A percentile compares a stretch with the other conserved stretches of the same genome.
Evolutionary conservation across 495 filamentous ascomycete species (phyloP).

Genomic region (Podospora bellae-mahoneyi): DNA sequence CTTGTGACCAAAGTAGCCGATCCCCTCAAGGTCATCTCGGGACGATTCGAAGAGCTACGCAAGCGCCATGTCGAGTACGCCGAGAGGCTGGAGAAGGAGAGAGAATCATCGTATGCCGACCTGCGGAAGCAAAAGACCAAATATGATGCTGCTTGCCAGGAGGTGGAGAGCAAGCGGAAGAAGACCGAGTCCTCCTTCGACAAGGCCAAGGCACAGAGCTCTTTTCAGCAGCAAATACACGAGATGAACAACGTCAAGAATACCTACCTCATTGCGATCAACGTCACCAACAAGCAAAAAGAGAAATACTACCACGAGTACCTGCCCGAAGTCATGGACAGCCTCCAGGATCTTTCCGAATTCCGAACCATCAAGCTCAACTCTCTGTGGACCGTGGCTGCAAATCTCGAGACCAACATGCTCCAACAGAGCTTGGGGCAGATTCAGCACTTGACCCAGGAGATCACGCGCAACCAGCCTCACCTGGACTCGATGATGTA

Average conservation of each 20-base stretch:
- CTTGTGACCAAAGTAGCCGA: slow-evolving; percentile 77
- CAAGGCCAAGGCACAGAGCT: slow-evolving; percentile 79
- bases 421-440: slow-evolving; percentile 68
- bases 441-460: slow-evolving; percentile 64
- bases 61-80: slow-evolving; percentile 90
- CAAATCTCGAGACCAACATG: slow-evolving; percentile 70
- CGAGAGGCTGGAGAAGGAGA: slow-evolving; percentile 80
- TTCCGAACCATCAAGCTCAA: slow-evolving; percentile 81
- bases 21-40: slow-evolving; percentile 66
- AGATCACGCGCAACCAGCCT: slow-evolving; percentile 86
- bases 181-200: slow-evolving; percentile 90
- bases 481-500: slow-evolving; percentile 96
- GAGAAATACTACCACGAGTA: slow-evolving; percentile 97
- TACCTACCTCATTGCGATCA: slow-evolving; percentile 90
- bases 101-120: slow-evolving; percentile 77
- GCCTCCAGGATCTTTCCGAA: slow-evolving; percentile 86
- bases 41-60: slow-evolving; percentile 84
- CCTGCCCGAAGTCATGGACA: slow-evolving; percentile 88
- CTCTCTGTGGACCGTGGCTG: slow-evolving; percentile 74
- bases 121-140: slow-evolving; percentile 86
- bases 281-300: slow-evolving; percentile 94
- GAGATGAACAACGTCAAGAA: slow-evolving; percentile 99
- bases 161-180: slow-evolving; percentile 90
- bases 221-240: slow-evolving; percentile 81
- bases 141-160: slow-evolving; percentile 89